Evolutionary conservation across 495 filamentous ascomycete genomes (phyloP), one percentile per base, ranked within the genome.

Genomic region (Xeromyces bisporus): DNA sequence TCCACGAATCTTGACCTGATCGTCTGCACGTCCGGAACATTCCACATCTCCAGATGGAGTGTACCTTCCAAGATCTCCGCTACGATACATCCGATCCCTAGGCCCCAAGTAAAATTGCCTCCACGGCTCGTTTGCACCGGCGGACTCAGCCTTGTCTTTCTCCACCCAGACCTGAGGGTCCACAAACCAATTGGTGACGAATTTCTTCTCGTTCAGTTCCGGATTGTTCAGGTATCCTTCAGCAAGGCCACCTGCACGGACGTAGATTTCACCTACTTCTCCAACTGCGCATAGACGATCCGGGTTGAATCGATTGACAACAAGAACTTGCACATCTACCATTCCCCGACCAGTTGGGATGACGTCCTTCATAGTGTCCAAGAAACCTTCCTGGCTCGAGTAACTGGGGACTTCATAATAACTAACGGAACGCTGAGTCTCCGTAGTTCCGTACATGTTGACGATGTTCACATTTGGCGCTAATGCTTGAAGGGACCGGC

Each of bases 1-100:
- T 3, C 87, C 87, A 30, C 87, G 77, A 39, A 96, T 92, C 60
- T 94, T 94, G 48, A 93, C 78, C 43, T 96, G 89, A 42, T 82
- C 69, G 44, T 97, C 89, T 7, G 73, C 79, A 29, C 89, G 71
- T 12, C 86, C 86, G 15, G 70, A 67, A 41, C 71, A 77, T 39
- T 78, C 76, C 17, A 80, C 73, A 40, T 76, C 72, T 23, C 86
- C 89, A 29, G 75, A 66, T 3, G 72, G 66, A 23, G 70, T 69
- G 38, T 81, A 91, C 10, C 73, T 56, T 7, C 83, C 85, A 2
- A 93, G 58, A 50, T 92, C 83, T 15, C 83, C 85, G 18, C 71
- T 83, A 5, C 79, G 60, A 47, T 97, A 94, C 18, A 97, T 51
- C 11, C 89, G 63, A 55, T 97, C 87, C 36, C 87, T 60, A 0